Evolutionary conservation across 2,329 filamentous ascomycete species (phyloP), one percentile per base, ranked within the genome.

Genomic region (Cladosporium cucumerinum): DNA sequence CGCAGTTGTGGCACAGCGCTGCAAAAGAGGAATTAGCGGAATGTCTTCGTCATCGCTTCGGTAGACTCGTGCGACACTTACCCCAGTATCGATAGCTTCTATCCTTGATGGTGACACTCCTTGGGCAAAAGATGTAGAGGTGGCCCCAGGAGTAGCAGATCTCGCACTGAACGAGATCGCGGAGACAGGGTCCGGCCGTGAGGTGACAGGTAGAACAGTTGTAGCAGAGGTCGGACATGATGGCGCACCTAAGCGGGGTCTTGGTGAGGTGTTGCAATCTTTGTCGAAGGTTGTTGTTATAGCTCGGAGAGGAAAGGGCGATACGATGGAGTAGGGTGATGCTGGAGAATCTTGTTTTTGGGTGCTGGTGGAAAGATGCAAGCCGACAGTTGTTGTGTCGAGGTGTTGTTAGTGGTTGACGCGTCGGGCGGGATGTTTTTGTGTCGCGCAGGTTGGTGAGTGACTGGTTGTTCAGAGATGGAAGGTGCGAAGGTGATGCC

Each of bases 191-290:
- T 16, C 51, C 51, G 16, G 26, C 43, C 3, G 70, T 67, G 5
- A 72, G 63, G 55, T 73, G 71, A 61, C 68, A 72, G 63, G 65
- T 63, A 54, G 68, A 63, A 48, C 70, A 73, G 58, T 71, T 70
- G 60, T 69, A 63, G 61, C 71, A 73, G 30, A 73, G 67, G 61
- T 72, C 68, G n/a, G 65, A 64, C 70, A 72, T 71, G 55, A 8
- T 64, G 54, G 25, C 26, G 26, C 18, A 54, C 26, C 25, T 18
- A 30, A 11, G n/a, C n/a, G 39, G 39, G 8, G 8, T 46, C 8
- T 46, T 21, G n/a, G 8, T 21, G n/a, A 46, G 39, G n/a, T 46
- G 39, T 46, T 21, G 39, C 39, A 46, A 10, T 46, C n/a, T 21
- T 21, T 46, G 26, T 6, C 5, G 26, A 8, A 54, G 18, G 28